Conservation (phyloP, 371 early-diverging fungal genomes). For the Coemansia sp. region DNA sequence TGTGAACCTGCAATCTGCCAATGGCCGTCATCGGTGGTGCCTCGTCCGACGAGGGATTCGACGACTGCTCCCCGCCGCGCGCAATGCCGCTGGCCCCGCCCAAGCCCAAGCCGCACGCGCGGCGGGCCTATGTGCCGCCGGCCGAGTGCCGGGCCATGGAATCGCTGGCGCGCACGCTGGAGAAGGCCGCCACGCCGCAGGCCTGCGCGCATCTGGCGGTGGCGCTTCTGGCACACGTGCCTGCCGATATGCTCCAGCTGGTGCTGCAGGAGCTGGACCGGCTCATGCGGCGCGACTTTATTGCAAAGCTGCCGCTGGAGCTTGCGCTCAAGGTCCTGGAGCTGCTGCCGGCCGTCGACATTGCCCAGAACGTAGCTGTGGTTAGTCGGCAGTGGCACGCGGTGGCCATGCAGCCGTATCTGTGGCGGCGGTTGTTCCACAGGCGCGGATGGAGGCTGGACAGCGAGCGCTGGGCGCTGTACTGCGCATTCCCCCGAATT, state of each 20-base stretch:
- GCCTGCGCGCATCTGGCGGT: conserved; percentile 30
- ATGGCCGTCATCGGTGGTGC: conserved; percentile 10
- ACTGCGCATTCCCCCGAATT: conserved; percentile 13
- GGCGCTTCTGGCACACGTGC: conserved; percentile 27
- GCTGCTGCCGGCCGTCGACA: conserved; percentile 20
- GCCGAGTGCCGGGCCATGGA: conserved; percentile 13
- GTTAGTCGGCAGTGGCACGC: conserved; percentile 35
- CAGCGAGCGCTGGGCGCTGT: conserved; percentile 31
- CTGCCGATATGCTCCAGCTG: conserved; percentile 26
- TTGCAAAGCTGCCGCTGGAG: conserved; percentile 37
- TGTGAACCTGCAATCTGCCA: neutral
- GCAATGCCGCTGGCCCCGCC: neutral
- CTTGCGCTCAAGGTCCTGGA: conserved; percentile 31
- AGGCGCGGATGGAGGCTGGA: conserved; percentile 34
- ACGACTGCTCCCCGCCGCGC: conserved; percentile 18
- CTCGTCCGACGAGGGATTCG: conserved; percentile 31
- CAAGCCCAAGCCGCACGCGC: neutral
- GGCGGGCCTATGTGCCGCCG: neutral
- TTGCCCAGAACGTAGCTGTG: conserved; percentile 15
- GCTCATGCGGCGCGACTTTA: conserved; percentile 41
- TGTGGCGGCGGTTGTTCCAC: conserved; percentile 37
- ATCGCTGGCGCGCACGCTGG: conserved; percentile 25
- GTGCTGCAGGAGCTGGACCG: conserved; percentile 28
- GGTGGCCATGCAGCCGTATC: conserved; percentile 21
- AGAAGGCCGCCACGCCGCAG: conserved; percentile 14